A percentile compares a stretch with the other conserved stretches of the same genome.
Conservation (phyloP, 2,329 filamentous ascomycete genomes). For the Aspergillus piperis region DNA sequence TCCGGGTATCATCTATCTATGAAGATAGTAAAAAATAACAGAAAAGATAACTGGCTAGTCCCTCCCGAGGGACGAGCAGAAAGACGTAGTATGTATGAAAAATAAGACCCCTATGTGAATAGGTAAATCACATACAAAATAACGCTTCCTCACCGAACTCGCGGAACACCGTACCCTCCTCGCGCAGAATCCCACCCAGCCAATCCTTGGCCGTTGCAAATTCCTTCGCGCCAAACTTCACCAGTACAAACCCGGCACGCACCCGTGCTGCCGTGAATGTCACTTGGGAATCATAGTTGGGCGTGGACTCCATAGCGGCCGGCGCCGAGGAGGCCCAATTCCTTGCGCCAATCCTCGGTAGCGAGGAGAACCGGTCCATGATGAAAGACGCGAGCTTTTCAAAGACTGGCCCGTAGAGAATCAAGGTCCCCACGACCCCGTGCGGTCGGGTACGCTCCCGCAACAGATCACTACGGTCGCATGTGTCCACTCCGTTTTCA, state of each 20-base stretch:
- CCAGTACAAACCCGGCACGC: constrained; percentile 74
- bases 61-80: not conserved
- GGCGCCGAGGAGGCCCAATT: constrained; percentile 59
- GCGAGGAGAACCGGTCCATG: constrained; percentile 71
- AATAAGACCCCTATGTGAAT: not conserved
- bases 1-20: not conserved
- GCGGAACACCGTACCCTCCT: constrained; percentile 69
- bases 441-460: constrained; percentile 69
- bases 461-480: constrained; percentile 30
- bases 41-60: not conserved
- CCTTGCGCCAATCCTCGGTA: constrained; percentile 79
- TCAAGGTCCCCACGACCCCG: constrained; percentile 79
- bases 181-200: constrained; percentile 72
- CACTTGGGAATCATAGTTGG: constrained; percentile 54
- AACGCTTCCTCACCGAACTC: constrained; percentile 80
- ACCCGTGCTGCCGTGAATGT: constrained; percentile 82
- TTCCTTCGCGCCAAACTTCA: constrained; percentile 83
- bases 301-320: constrained; percentile 24
- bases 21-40: not conserved
- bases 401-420: constrained; percentile 74
- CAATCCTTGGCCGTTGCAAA: constrained; percentile 80
- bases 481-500: constrained; percentile 33
- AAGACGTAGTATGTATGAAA: not conserved
- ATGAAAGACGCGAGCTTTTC: constrained; percentile 70
- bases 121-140: constrained; percentile 62